These are phyloP conservation scores for Astragalus glycyphyllos DNA, from an alignment of 306 rosid genomes.

Conservation along the genomic window DNA sequence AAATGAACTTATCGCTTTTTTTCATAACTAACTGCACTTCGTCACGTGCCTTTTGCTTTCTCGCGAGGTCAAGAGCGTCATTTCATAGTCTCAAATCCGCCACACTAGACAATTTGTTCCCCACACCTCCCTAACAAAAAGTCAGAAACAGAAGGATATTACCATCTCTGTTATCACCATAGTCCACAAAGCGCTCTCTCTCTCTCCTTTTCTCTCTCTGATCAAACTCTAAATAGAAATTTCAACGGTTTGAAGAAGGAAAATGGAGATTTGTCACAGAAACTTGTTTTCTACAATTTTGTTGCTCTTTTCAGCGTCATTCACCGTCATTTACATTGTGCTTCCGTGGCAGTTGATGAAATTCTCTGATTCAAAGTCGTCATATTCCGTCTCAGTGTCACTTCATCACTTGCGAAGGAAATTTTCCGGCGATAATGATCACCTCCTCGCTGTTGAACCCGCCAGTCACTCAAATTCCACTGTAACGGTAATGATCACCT, in stretches of 20 bases:
- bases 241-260: not conserved
- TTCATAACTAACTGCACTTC: not conserved
- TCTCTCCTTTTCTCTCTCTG: not conserved
- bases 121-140: conserved; percentile 1
- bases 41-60: conserved; percentile 11
- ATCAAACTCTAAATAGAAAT: not conserved
- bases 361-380: not conserved
- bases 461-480: conserved; percentile 30
- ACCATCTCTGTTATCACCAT: not conserved
- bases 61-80: conserved; percentile 20
- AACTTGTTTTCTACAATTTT: conserved; percentile 15
- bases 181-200: not conserved
- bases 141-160: not conserved
- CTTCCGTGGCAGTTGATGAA: conserved; percentile 32
- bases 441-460: conserved; percentile 21
- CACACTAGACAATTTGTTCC: not conserved
- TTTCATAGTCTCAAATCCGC: conserved; percentile 33
- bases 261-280: conserved; percentile 21
- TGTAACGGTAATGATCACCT: conserved; percentile 35
- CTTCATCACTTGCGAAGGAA: conserved; percentile 24
- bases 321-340: conserved; percentile 4
- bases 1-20: conserved; percentile 33
- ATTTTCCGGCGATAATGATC: not conserved
- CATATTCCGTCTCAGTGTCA: not conserved
- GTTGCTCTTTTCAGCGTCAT: conserved; percentile 15